Evolutionary conservation across 805 yeast species (phyloP).

Genomic region (Ogataea saltuana): DNA sequence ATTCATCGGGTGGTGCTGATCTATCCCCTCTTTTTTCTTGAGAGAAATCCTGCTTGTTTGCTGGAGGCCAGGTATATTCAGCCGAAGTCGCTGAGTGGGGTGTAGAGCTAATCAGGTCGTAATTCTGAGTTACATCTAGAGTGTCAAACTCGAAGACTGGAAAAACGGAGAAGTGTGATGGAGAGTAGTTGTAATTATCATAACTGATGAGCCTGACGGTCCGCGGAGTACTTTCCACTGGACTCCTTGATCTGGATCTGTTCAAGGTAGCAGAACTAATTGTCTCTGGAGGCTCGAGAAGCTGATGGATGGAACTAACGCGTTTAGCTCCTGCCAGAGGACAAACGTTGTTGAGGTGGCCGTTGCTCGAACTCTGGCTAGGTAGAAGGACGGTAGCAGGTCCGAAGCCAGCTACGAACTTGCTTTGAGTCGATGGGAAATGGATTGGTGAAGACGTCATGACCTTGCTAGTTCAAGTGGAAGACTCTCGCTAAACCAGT

Average conservation of each 20-base stretch:
- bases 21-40: not conserved
- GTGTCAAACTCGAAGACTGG: slow-evolving; percentile 25
- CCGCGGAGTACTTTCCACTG: slow-evolving; percentile 22
- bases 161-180: slow-evolving; percentile 25
- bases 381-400: slow-evolving; percentile 10
- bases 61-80: slow-evolving; percentile 7
- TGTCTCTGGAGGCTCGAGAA: slow-evolving; percentile 10
- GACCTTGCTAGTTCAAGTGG: not conserved
- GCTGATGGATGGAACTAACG: slow-evolving; percentile 6
- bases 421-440: slow-evolving; percentile 10
- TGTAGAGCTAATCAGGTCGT: slow-evolving; percentile 13
- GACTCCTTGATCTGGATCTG: slow-evolving; percentile 7
- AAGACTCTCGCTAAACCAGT: not conserved
- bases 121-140: slow-evolving; percentile 18
- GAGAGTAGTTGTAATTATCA: slow-evolving; percentile 22
- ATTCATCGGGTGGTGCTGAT: slow-evolving; percentile 3
- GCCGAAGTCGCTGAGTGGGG: slow-evolving; percentile 12
- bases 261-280: slow-evolving; percentile 4
- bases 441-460: slow-evolving; percentile 19
- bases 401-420: slow-evolving; percentile 1
- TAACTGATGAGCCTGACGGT: slow-evolving; percentile 23
- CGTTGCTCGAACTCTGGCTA: slow-evolving; percentile 11
- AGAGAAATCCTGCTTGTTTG: not conserved
- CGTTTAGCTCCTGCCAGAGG: slow-evolving; percentile 7
- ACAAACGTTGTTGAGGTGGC: not conserved